A percentile compares a stretch with the other conserved stretches of the same genome.
Evolutionary conservation across 2,329 filamentous ascomycete species (phyloP).

Genomic region (Seiridium unicorne): DNA sequence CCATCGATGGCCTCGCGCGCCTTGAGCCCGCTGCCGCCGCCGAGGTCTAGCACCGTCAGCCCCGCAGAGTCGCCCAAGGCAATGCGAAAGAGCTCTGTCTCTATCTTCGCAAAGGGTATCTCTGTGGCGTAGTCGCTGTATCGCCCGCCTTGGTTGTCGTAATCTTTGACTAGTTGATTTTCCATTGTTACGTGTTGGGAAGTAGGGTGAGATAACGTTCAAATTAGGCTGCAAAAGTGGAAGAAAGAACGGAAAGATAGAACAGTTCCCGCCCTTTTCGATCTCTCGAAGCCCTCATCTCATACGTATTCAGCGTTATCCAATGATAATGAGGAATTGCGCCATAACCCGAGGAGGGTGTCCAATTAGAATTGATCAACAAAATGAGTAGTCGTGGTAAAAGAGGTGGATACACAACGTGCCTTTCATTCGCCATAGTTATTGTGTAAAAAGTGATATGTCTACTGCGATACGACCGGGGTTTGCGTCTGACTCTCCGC

Average conservation of each 20-base stretch:
- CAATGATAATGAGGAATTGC: not conserved
- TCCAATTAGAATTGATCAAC: not conserved
- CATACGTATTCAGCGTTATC: not conserved
- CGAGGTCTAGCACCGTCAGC: conserved; percentile 25
- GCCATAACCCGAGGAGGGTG: not conserved
- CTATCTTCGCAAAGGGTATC: conserved; percentile 10
- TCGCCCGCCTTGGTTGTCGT: not conserved
- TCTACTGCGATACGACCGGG: too few relatives aligned
- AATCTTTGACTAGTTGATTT: not conserved
- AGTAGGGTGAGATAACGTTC: not conserved
- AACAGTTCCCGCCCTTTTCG: not conserved
- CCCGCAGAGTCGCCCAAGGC: conserved; percentile 24
- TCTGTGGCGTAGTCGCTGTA: not conserved
- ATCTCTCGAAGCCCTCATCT: not conserved
- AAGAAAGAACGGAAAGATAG: not conserved
- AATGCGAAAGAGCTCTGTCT: conserved; percentile 26
- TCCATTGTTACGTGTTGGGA: not conserved
- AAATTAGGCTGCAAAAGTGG: not conserved
- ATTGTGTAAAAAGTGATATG: not conserved
- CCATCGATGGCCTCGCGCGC: conserved; percentile 22
- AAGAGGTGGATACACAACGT: not conserved
- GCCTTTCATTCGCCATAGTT: not conserved
- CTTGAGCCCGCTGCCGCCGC: conserved; percentile 26
- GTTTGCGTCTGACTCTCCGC: too few relatives aligned
- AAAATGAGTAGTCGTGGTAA: not conserved